Evolutionary conservation across 192 early-diverging fungal species (phyloP).

Genomic region (Mortierella alpina): DNA sequence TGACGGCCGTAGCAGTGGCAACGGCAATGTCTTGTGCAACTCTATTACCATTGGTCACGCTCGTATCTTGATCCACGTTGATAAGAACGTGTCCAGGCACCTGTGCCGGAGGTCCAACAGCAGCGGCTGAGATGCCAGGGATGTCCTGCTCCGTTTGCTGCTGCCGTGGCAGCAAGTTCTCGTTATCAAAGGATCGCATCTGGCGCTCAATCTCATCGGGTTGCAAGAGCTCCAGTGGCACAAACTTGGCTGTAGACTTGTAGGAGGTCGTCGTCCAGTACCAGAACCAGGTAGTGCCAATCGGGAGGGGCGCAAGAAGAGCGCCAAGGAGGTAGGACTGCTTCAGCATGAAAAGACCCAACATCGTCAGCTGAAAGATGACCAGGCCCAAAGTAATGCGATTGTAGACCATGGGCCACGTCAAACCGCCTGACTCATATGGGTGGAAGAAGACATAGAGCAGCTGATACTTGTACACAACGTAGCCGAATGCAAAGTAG

Average conservation of each 20-base stretch:
- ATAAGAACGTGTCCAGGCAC: slow-evolving; percentile 27
- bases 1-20: slow-evolving; percentile 6
- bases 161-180: not conserved
- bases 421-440: slow-evolving; percentile 75
- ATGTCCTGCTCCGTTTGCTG: not conserved
- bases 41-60: not conserved
- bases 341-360: slow-evolving; percentile 71
- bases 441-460: slow-evolving; percentile 83
- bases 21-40: not conserved
- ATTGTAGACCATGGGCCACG: slow-evolving; percentile 79
- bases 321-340: slow-evolving; percentile 57
- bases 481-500: slow-evolving; percentile 73
- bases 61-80: not conserved
- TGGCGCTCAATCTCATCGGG: slow-evolving; percentile 13
- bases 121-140: not conserved
- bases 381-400: slow-evolving; percentile 73
- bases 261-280: slow-evolving; percentile 57
- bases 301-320: slow-evolving; percentile 56
- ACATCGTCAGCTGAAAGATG: slow-evolving; percentile 73
- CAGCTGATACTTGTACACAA: slow-evolving; percentile 81
- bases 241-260: slow-evolving; percentile 47
- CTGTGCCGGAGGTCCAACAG: slow-evolving; percentile 14
- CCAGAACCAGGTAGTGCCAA: slow-evolving; percentile 61
- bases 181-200: not conserved
- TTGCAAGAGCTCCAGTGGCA: slow-evolving; percentile 61